A percentile compares a stretch with the other conserved stretches of the same genome.
These are phyloP conservation scores for Schwanniomyces yamadae DNA, from an alignment of 805 yeast species.

Conservation along the genomic window DNA sequence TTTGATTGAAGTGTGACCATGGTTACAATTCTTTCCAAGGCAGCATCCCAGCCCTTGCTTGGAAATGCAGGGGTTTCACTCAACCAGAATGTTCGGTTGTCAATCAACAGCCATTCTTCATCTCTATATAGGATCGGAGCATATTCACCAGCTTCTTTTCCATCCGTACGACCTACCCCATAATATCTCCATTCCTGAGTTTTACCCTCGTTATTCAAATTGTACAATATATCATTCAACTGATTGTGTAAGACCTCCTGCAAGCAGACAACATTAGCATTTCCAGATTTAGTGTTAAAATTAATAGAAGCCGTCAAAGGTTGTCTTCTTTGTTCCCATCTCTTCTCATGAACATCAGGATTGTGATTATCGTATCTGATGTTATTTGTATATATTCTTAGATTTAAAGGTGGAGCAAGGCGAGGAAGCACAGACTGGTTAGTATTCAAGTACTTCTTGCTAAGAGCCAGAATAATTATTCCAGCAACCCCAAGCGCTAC, in stretches of 20 bases:
- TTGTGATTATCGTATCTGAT: conserved; percentile 43
- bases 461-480: too few species aligned
- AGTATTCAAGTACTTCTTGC: too few species aligned
- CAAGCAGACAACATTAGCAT: conserved; percentile 37
- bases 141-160: conserved; percentile 28
- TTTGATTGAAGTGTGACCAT: conserved; percentile 28
- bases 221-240: conserved; percentile 23
- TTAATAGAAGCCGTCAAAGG: conserved; percentile 37
- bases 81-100: conserved; percentile 37
- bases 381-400: conserved; percentile 42
- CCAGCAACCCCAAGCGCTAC: too few species aligned
- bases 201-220: conserved; percentile 17
- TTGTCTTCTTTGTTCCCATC: conserved; percentile 39
- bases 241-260: conserved; percentile 35
- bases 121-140: conserved; percentile 36
- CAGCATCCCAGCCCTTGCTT: conserved; percentile 45
- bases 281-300: conserved; percentile 29
- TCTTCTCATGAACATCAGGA: conserved; percentile 33
- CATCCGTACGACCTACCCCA: conserved; percentile 39
- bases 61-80: conserved; percentile 40
- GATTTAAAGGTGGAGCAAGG: too few species aligned
- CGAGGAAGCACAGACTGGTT: too few species aligned
- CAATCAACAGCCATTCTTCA: conserved; percentile 31
- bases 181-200: conserved; percentile 32
- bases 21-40: conserved; percentile 39